Base-by-base conservation (phyloP, 768 basidiomycete species). In the Neoboletus magnificus region DNA sequence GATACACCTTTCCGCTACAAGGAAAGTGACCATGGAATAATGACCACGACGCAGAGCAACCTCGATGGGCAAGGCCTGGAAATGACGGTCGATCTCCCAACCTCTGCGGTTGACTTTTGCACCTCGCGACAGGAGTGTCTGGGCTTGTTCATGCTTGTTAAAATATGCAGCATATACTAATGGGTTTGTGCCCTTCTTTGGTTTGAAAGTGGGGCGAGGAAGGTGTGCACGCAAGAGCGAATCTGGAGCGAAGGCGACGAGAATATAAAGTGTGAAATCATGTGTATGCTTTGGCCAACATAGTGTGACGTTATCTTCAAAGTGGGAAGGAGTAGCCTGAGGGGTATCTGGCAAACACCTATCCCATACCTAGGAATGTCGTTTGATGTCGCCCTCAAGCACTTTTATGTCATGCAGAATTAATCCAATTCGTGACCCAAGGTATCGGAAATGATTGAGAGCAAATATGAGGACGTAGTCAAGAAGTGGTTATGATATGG, bases 211-310 rank as follows among this genome's bases (percentile, higher is more conserved):
- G 1, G 13, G 12, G 0, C 25, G 18, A 11, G 42, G 55, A 23
- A 53, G 5, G 23, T 45, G 25, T 11, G 11, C 5, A 7, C 35
- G 5, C 35, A 35, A 7, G 35, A 35, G 8, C 13, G 35, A 35
- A 35, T 35, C 5, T 15, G 35, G 35, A 35, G 35, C 15, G 4
- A 35, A 35, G 16, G 35, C 35, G 6, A 35, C 13, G 7, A 55
- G 50, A 5, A 45, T 32, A 25, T 55, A 55, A 6, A 54, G 50
- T 5, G 20, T 1, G n/a, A 55, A 35, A 15, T 55, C 55, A 8
- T 55, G 50, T 45, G n/a, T n/a, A n/a, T n/a, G n/a, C n/a, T n/a
- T n/a, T n/a, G 55, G 55, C 55, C 55, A 55, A 20, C 3, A 30
- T 20, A 30, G 39, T n/a, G n/a, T n/a, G n/a, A n/a, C n/a, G n/a